Evolutionary conservation across 139 green algal genomes (phyloP).

Genomic region (Coccomyxa sp.): DNA sequence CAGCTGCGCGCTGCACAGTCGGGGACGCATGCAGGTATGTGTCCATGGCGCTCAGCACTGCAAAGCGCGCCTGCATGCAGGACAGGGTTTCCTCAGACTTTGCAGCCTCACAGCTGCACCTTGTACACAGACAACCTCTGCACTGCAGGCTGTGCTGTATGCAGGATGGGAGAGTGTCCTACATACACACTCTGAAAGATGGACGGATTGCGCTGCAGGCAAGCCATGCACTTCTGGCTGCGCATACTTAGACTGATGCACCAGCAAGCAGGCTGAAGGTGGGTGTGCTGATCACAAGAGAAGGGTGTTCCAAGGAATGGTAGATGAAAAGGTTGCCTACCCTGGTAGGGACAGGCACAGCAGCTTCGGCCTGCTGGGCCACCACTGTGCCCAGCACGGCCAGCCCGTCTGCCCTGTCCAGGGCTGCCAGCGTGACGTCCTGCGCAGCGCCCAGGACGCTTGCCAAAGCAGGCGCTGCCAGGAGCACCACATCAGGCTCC

Average conservation of each 20-base stretch:
- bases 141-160: too few species aligned
- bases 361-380: neutral
- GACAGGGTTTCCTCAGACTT: neutral
- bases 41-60: slow-evolving; percentile 28
- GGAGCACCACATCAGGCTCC: slow-evolving; percentile 15
- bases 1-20: slow-evolving; percentile 4
- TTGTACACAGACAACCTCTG: too few species aligned
- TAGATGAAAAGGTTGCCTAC: neutral
- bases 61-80: slow-evolving; percentile 16
- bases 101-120: too few species aligned
- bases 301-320: neutral
- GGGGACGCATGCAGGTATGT: slow-evolving; percentile 15
- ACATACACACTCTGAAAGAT: too few species aligned
- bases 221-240: too few species aligned
- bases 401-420: slow-evolving; percentile 16
- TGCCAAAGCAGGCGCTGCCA: slow-evolving; percentile 17
- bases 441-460: neutral
- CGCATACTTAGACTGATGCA: too few species aligned
- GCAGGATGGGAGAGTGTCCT: too few species aligned
- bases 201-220: too few species aligned
- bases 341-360: neutral
- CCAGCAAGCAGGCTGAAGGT: too few species aligned
- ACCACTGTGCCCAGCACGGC: neutral
- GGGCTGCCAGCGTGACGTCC: neutral
- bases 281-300: too few species aligned